Base-by-base conservation (phyloP, 768 basidiomycete species). In the Scleroderma bovista region DNA sequence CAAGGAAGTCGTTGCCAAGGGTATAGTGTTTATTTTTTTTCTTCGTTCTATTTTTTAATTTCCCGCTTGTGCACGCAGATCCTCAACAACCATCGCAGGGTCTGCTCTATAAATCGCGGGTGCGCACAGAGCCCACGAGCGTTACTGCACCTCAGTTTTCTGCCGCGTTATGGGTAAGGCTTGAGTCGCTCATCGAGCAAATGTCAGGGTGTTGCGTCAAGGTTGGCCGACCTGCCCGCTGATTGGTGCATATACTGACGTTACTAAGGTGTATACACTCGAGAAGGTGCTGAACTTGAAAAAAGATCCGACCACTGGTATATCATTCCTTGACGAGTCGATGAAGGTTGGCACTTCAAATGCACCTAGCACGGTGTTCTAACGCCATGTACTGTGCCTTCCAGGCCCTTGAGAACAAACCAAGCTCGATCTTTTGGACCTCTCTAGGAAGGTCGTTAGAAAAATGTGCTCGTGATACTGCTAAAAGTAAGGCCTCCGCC, bases 261-360 rank as follows among this genome's bases (percentile, higher is more conserved):
- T 15, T 41, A 36, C 23, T 56, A 24, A 93, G 92, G 91, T 98
- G 6, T 95, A 98, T 66, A 88, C 87, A 1, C 78, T 99, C 6
- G 95, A 98, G 69, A 96, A 93, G 61, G 95, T 98, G 2, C 72
- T 98, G 32, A 83, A 79, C 59, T 67, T 95, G 60, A 97, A 97
- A 73, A 86, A 80, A 64, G 94, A 98, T 61, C 73, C 85, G 0
- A 71, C 77, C 31, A 84, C 88, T 0, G 86, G 90, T 51, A 69
- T 76, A 0, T 71, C 86, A 3, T 98, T 98, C 68, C 69, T 98
- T 23, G 94, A 96, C 46, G 93, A 94, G 63, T 91, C 88, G 0
- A 88, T 97, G 87, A 89, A 93, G 73, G 92, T 91, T 16, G 43
- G 70, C 45, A 16, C 44, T 19, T n/a, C 12, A 3, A 2, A 17